Evolutionary conservation across 2,329 filamentous ascomycete species (phyloP).

Genomic region (Graphium sp.): DNA sequence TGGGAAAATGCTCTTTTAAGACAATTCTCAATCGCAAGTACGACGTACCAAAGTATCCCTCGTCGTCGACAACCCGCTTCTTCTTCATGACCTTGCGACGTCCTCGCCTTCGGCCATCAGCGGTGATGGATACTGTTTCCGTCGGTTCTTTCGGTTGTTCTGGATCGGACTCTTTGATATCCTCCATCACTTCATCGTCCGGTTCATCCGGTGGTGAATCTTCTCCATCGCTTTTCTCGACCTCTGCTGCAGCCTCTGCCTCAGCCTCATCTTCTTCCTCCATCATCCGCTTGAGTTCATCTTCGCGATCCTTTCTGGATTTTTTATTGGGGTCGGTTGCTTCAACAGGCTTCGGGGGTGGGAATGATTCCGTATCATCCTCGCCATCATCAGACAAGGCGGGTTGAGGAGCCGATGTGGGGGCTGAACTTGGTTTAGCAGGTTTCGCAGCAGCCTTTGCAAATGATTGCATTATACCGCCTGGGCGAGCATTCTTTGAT

Average conservation of each 20-base stretch:
- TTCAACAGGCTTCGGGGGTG: slow-evolving; percentile 10
- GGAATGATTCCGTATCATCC: slow-evolving; percentile 9
- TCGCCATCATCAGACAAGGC: slow-evolving; percentile 19
- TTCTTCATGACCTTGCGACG: slow-evolving; percentile 74
- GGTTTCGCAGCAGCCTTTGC: slow-evolving; percentile 36
- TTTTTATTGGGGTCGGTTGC: slow-evolving; percentile 11
- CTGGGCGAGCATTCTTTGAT: slow-evolving; percentile 41
- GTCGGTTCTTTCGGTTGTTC: slow-evolving; percentile 24
- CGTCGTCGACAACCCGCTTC: slow-evolving; percentile 70
- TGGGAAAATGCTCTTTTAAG: slow-evolving; percentile 2
- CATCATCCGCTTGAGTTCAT: slow-evolving; percentile 22
- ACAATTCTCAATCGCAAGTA: not conserved
- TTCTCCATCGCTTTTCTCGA: slow-evolving; percentile 8
- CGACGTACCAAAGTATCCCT: slow-evolving; percentile 72
- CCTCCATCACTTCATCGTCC: not conserved
- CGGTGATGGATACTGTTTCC: slow-evolving; percentile 33
- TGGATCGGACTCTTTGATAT: slow-evolving; percentile 10
- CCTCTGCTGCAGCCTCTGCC: slow-evolving; percentile 24
- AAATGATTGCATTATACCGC: slow-evolving; percentile 63
- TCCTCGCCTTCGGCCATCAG: slow-evolving; percentile 53
- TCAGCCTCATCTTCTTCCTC: slow-evolving; percentile 35
- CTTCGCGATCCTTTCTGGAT: slow-evolving; percentile 18
- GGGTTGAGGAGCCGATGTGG: slow-evolving; percentile 9
- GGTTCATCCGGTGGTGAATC: not conserved
- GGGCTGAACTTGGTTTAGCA: slow-evolving; percentile 28